These are phyloP conservation scores for Setomelanomma holmii DNA, from an alignment of 2,329 filamentous ascomycete species.

Conservation along the genomic window DNA sequence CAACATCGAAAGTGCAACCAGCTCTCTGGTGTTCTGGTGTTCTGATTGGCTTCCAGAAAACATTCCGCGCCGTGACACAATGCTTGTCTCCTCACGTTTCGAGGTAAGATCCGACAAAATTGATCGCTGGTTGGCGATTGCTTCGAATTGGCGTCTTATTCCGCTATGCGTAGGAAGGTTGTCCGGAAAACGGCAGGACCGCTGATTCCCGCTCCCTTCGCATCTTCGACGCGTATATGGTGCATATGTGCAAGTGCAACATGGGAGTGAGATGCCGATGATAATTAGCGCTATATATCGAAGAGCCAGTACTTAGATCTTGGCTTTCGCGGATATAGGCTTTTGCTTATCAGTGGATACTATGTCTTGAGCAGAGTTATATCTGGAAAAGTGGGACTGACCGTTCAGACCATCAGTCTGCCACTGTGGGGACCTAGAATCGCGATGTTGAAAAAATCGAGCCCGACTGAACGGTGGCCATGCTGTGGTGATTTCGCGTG, in stretches of 20 bases:
- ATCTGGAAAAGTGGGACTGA: neutral
- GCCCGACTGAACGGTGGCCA: neutral
- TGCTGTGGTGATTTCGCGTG: neutral
- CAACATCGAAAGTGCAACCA: neutral
- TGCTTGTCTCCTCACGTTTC: constrained; percentile 22
- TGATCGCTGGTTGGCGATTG: constrained; percentile 5
- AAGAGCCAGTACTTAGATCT: neutral
- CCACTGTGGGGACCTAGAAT: neutral
- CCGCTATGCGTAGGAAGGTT: neutral
- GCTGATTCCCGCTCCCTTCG: constrained; percentile 14
- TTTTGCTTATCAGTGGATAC: neutral
- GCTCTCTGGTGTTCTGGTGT: constrained; percentile 1
- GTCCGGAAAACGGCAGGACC: constrained; percentile 3
- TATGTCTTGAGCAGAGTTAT: neutral
- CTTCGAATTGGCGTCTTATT: neutral
- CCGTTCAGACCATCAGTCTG: neutral
- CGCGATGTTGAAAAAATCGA: neutral
- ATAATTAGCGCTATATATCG: too few species aligned
- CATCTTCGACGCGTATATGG: neutral
- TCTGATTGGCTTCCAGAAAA: constrained; percentile 18
- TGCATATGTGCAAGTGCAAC: too few species aligned
- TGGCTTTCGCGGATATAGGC: neutral
- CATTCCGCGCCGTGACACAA: constrained; percentile 15
- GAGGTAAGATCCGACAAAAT: constrained; percentile 3
- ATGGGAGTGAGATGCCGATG: too few species aligned